phyloP scores from a whole-genome alignment of 768 basidiomycete species.

The Obba rivulosa region DNA sequence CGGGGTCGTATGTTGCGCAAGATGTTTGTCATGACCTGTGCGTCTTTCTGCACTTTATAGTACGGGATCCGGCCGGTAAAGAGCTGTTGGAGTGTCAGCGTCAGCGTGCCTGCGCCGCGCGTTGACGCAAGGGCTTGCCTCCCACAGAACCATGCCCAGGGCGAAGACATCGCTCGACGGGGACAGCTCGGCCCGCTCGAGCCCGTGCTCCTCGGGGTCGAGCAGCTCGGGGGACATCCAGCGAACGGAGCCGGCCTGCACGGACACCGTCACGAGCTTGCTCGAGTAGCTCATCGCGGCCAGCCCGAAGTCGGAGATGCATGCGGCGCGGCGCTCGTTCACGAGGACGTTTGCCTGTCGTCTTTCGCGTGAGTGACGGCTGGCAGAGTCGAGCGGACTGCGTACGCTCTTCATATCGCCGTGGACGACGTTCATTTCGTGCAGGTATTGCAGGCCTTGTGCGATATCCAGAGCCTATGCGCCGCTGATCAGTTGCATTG shows the following conservation, averaged over 20 bases:
- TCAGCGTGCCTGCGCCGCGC: too few relatives aligned
- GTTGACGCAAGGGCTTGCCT: slow-evolving; percentile 5
- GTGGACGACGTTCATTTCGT: slow-evolving; percentile 17
- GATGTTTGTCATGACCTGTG: background rate
- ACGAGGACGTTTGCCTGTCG: slow-evolving; percentile 19
- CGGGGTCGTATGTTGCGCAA: background rate
- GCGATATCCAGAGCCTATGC: slow-evolving; percentile 15
- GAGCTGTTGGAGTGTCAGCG: background rate
- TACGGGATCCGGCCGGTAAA: slow-evolving; percentile 4
- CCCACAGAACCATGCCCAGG: slow-evolving; percentile 11
- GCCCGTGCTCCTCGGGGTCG: background rate
- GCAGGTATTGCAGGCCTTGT: slow-evolving; percentile 17
- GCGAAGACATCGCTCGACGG: slow-evolving; percentile 14
- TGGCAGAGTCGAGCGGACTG: background rate
- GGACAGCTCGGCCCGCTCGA: slow-evolving; percentile 3
- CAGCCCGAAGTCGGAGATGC: slow-evolving; percentile 22
- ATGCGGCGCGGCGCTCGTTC: slow-evolving; percentile 10
- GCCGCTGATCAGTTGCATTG: background rate
- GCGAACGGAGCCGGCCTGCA: slow-evolving; percentile 7
- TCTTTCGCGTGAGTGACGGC: background rate
- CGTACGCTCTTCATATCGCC: slow-evolving; percentile 19
- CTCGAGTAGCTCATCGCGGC: slow-evolving; percentile 6
- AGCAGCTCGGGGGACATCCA: slow-evolving; percentile 20
- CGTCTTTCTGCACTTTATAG: background rate
- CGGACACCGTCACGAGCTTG: background rate